Evolutionary conservation across 768 basidiomycete genomes (phyloP), one percentile per base, ranked within the genome.

Genomic region (Serendipita vermifera): DNA sequence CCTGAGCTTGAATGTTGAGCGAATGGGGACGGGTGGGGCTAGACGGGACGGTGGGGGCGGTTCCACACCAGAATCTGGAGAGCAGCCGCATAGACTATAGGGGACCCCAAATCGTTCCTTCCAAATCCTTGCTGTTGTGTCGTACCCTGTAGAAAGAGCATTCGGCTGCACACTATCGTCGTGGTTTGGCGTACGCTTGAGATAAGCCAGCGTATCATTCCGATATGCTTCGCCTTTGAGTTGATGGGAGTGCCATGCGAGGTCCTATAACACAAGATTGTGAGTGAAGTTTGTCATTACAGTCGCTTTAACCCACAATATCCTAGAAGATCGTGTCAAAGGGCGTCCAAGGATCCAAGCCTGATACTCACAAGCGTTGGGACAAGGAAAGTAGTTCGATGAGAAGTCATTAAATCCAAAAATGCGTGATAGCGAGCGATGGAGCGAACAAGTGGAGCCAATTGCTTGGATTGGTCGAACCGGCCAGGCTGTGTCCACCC

Each of bases 221-320:
- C 58, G 35, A 20, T 60, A 60, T 2, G n/a, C 15, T 29, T 36
- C 41, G 20, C 48, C 51, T 20, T 59, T 46, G 1, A 61, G 59
- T 33, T 61, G 60, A 33, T 61, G 60, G 1, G 60, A 59, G 24
- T 61, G 60, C 60, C 60, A 61, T 6, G 60, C 58, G 5, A 61
- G 43, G 20, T 61, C 60, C 54, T 43, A 43, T 9, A n/a, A n/a
- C n/a, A 26, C 24, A 22, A 26, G 20, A 24, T 24, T 14, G 24
- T 13, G 24, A 9, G 9, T 9, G 9, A 43, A 14, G 9, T 9
- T 43, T 26, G 24, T 43, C 24, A 36, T 26, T 24, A 43, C 26
- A 43, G 13, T 43, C 40, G 26, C 13, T 13, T 43, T 43, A 24
- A 9, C 40, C 26, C 26, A 43, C 40, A 43, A 43, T 43, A 43